A percentile compares a stretch with the other conserved stretches of the same genome.
Conservation (phyloP, 2,329 filamentous ascomycete species). For the Beauveria pseudobassiana region DNA sequence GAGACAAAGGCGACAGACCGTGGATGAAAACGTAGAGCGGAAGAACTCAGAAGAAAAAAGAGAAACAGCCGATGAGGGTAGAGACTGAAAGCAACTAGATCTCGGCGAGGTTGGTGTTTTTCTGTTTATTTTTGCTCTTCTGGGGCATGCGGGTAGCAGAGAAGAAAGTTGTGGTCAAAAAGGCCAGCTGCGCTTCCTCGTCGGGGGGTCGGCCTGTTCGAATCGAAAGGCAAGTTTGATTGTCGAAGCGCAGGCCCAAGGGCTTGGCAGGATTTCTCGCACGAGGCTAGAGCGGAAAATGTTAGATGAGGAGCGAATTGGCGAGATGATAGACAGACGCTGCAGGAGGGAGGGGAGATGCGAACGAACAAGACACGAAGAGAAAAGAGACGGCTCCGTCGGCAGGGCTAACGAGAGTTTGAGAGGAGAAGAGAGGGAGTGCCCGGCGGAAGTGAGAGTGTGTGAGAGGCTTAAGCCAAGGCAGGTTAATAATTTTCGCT, state of each 20-base stretch:
- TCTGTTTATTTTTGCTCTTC: neutral
- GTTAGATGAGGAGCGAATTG: conserved; percentile 3
- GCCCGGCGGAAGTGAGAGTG: neutral
- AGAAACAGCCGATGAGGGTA: neutral
- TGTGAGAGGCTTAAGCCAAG: conserved; percentile 5
- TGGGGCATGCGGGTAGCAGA: neutral
- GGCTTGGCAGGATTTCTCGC: neutral
- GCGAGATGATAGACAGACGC: neutral
- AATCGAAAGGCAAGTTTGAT: neutral
- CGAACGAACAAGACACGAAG: conserved; percentile 1
- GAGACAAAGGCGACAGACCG: neutral
- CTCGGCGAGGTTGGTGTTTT: neutral
- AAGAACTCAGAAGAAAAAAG: neutral
- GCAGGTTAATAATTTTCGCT: conserved; percentile 24
- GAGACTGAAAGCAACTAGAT: neutral
- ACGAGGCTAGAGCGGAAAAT: neutral
- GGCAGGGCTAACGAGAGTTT: conserved; percentile 5
- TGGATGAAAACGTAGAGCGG: neutral
- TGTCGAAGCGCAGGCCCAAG: conserved; percentile 5
- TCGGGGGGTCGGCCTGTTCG: conserved; percentile 4
- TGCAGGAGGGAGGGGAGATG: neutral
- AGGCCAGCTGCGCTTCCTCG: conserved; percentile 4
- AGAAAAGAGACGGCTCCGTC: neutral
- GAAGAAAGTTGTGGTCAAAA: conserved; percentile 1
- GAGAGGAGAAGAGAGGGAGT: neutral